Base-by-base conservation (phyloP, 164 flowering plant genomes). In the Hamamelis virginiana region DNA sequence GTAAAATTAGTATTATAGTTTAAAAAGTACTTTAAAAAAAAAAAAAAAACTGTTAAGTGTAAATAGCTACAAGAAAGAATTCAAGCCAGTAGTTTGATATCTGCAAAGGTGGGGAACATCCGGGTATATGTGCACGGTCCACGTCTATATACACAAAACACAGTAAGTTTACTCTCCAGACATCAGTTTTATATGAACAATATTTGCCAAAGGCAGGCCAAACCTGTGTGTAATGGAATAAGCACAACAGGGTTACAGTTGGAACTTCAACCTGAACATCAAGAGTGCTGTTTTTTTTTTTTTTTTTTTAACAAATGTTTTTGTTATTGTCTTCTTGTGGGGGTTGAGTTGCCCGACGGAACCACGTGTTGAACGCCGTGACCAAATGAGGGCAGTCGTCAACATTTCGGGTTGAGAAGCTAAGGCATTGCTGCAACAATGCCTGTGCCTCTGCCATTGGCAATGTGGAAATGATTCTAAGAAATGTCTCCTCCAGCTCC, bases 371-470 rank as follows among this genome's bases (percentile, higher is more conserved):
- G 70, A 94, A 94, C 9, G 97, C 97, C 0, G 80, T 76, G 51
- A 92, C 83, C 74, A 94, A 71, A 74, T 94, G 97, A 2, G 94
- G 90, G 64, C 98, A 92, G 61, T 91, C 98, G 3, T 92, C 97
- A 13, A 86, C 88, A 72, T 87, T 85, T 66, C 95, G 84, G 57
- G 98, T 91, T 27, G 97, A 87, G 77, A 94, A 91, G 80, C 90
- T 91, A 45, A 94, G 90, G 72, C 98, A 94, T 70, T 89, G 90
- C 62, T 84, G 85, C 79, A 94, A 68, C 76, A 94, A 72, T 63
- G 77, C 88, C 73, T 89, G 94, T 0, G 97, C 78, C 65, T 92
- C 97, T 16, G 88, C 72, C 86, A 94, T 69, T 44, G 97, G 97
- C 19, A 94, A 76, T 3, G 97, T 94, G 18, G 98, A 94, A 60